Percentiles rank a stretch among this genome's conserved stretches.
Conservation (phyloP, 345 rosid genomes). For the Triadica sebifera region DNA sequence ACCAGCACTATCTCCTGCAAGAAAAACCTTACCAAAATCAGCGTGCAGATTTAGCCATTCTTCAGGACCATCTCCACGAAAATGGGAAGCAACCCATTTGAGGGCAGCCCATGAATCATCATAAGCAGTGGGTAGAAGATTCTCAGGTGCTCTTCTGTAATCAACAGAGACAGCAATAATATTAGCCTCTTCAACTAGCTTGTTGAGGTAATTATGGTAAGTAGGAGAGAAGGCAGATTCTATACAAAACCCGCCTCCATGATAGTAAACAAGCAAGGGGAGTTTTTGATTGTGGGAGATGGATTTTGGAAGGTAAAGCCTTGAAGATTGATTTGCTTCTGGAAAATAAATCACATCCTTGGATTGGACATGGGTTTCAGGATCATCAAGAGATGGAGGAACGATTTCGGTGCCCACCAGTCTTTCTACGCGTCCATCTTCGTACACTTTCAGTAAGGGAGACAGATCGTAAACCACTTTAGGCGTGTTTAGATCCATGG, state of each 20-base stretch:
- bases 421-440: slow-evolving; percentile 43
- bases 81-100: slow-evolving; percentile 20
- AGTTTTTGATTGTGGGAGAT: slow-evolving; percentile 20
- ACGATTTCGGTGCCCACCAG: slow-evolving; percentile 34
- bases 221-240: slow-evolving; percentile 35
- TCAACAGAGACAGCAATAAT: slow-evolving; percentile 40
- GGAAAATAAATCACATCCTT: slow-evolving; percentile 35
- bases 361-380: slow-evolving; percentile 28
- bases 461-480: slow-evolving; percentile 5
- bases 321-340: slow-evolving; percentile 35
- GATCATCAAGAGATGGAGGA: slow-evolving; percentile 37
- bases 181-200: slow-evolving; percentile 35
- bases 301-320: slow-evolving; percentile 43
- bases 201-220: slow-evolving; percentile 32
- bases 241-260: slow-evolving; percentile 51
- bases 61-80: slow-evolving; percentile 15
- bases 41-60: slow-evolving; percentile 16
- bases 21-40: slow-evolving; percentile 4
- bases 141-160: slow-evolving; percentile 46
- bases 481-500: not conserved
- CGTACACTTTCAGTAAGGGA: slow-evolving; percentile 25
- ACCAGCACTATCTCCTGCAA: slow-evolving; percentile 23
- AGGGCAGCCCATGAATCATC: slow-evolving; percentile 50
- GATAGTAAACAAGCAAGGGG: slow-evolving; percentile 52
- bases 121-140: slow-evolving; percentile 10